Evolutionary conservation across 371 early-diverging fungal genomes (phyloP), one percentile per base, ranked within the genome.

Genomic region (Mortierella sp.): DNA sequence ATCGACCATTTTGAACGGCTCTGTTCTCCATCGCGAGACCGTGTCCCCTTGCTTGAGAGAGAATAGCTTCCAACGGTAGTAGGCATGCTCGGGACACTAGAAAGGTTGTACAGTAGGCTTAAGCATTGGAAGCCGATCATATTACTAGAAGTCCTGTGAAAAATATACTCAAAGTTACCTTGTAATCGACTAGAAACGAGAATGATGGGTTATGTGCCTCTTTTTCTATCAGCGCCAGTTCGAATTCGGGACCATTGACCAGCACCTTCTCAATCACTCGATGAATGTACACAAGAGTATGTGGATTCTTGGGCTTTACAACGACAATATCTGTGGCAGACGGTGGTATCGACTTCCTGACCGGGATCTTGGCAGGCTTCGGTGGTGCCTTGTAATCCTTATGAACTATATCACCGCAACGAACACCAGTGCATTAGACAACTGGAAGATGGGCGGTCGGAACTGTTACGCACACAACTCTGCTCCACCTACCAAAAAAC

Each of bases 1-100:
- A 60, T 92, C 91, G 59, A 91, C 92, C 96, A 97, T 96, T 24
- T 88, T 85, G 75, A 97, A 96, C 14, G 95, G 88, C 46, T 92
- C 88, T 19, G 86, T 84, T 23, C 83, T 82, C 98, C 97, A 97
- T 17, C 80, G 71, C 31, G 79, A 71, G 61, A 80, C 86, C 1
- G 87, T 81, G 59, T 97, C 98, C 17, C 95, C 96, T 67, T 95
- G 94, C 60, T 91, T 80, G n/a, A 96, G 80, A 14, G 97, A 96
- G 73, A 87, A 95, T 34, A 96, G 72, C 57, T 90, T 92, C 97
- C 98, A 97, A 21, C 95, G 87, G 79, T 97, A 97, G 57, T 97
- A 97, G 6, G 87, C 75, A 58, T 97, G 97, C 44, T 94, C 94
- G 30, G 86, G 80, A 3, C 87, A 86, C 91, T 90, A 62, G 17